Base-by-base conservation (phyloP, 305 asterid genomes). In the Fraxinus ornus region DNA sequence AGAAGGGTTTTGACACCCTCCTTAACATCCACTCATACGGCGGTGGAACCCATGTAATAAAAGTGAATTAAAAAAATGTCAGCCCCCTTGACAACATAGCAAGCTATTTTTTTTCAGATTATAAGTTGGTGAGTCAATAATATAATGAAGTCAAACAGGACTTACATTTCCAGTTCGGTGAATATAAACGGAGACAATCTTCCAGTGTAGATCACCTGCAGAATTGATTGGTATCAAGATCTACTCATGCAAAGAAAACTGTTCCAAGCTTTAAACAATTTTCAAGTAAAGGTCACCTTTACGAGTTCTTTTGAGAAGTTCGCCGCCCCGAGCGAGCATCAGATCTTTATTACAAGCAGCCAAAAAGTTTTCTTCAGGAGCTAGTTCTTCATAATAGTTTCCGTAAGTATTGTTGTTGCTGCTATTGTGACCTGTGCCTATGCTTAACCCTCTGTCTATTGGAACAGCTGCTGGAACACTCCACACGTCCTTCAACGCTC, bases 401-500 rank as follows among this genome's bases (percentile, higher is more conserved):
- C 89, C 89, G 3, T 85, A 84, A 77, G 77, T 88, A 44, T 71
- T 85, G 57, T 83, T 88, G 84, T 84, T 87, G 68, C 68, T 57
- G 49, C 30, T 78, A 81, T 85, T 90, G 24, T 85, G 82, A 39
- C 85, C 86, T 4, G 79, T 79, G 32, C 90, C 91, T 33, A 78
- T 39, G 24, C 76, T 89, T 17, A 83, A 30, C 76, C 86, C 86
- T 7, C 79, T 79, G 36, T 89, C 91, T 33, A 87, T 86, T 0
- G 99, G 95, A n/a, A 93, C 89, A 0, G 93, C 91, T 0, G 98
- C 94, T 21, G 99, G 97, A 0, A 93, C 93, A 35, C 92, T 96
- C 99, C 98, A 93, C 26, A 96, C 98, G 82, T 96, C 99, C 84
- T 92, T 94, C 62, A 94, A 26, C 22, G 94, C 99, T 72, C 98